A percentile compares a stretch with the other conserved stretches of the same genome.
Evolutionary conservation across 1,139 yeast species (phyloP).

Genomic region (Protomyces inouyei): DNA sequence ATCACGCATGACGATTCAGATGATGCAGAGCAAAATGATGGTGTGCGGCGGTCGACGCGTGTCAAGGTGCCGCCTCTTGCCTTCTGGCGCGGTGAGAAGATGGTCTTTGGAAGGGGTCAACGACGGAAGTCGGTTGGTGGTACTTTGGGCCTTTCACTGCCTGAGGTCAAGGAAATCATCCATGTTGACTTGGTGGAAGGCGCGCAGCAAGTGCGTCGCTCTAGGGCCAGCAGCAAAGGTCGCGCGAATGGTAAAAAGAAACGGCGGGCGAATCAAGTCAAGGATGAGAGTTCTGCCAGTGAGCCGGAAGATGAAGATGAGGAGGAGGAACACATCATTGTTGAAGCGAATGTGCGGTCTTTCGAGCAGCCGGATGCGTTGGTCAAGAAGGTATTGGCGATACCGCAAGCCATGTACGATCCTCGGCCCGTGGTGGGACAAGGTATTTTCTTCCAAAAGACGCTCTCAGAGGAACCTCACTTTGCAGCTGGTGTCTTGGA

Average conservation of each 20-base stretch:
- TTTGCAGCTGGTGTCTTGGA: constrained; percentile 74
- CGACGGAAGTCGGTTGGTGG: constrained; percentile 36
- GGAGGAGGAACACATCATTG: constrained; percentile 12
- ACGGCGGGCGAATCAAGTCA: constrained; percentile 40
- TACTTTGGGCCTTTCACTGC: constrained; percentile 33
- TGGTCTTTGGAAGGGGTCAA: constrained; percentile 52
- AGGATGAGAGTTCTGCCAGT: constrained; percentile 2
- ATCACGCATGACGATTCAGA: constrained; percentile 21
- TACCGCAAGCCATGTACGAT: constrained; percentile 17
- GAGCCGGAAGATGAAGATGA: constrained; percentile 7
- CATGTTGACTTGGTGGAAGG: constrained; percentile 31
- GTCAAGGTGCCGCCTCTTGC: constrained; percentile 69
- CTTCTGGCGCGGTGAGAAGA: constrained; percentile 78
- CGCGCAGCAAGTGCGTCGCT: neutral
- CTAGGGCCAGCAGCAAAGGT: constrained; percentile 31
- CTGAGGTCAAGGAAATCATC: constrained; percentile 36
- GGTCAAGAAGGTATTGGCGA: constrained; percentile 18
- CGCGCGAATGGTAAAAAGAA: constrained; percentile 37
- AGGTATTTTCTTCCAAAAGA: constrained; percentile 50
- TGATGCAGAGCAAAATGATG: constrained; percentile 21
- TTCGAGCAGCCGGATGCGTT: constrained; percentile 6
- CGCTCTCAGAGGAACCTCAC: constrained; percentile 62
- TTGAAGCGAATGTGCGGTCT: constrained; percentile 22
- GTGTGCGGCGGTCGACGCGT: constrained; percentile 55
- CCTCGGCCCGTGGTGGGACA: constrained; percentile 24